Base-by-base conservation (phyloP, 2,329 filamentous ascomycete species). In the Ophiostoma perfectum region DNA sequence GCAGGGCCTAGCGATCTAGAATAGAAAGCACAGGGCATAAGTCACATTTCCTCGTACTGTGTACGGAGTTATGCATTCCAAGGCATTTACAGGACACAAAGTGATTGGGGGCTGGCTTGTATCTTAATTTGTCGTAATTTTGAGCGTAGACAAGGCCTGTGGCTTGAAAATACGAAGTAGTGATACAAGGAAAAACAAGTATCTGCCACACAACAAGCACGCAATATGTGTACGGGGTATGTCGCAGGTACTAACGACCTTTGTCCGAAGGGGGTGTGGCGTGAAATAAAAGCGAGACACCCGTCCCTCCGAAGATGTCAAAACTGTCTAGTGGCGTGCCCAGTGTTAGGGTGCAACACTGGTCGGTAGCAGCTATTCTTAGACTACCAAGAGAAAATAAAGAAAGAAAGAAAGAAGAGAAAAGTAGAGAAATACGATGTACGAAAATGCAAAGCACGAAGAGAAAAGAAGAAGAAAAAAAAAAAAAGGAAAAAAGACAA, bases 331-430 rank as follows among this genome's bases (percentile, higher is more conserved):
- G 55, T 38, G 27, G 55, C 55, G 55, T 60, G 27, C 18, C 18
- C n/a, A 39, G 55, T 60, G 27, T 8, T 38, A 39, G 11, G 14
- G 60, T 63, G 60, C 16, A 42, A 63, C 60, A 62, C 36, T 38
- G 14, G 12, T 42, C 16, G 16, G 60, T 42, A 18, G 39, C 39
- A 63, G n/a, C 60, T 63, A 63, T 63, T 63, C 38, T 63, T 63
- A 63, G 60, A 63, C 16, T 27, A 27, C 1, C 27, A 7, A 45
- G 18, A 2, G 47, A 36, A 39, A 39, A 41, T 16, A 18, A 49
- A 38, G 3, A 38, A 27, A 27, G 14, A 39, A 39, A 41, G 36
- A 18, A 49, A 38, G 3, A 38, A 27, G 18, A 49, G 38, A 8
- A 47, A 9, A 38, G 39, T 11, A 9, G 39, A 55, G 27, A 64